Percentiles rank a stretch among this genome's conserved stretches.
Conservation (phyloP, 371 early-diverging fungal genomes). For the Rhizomucor pusillus region DNA sequence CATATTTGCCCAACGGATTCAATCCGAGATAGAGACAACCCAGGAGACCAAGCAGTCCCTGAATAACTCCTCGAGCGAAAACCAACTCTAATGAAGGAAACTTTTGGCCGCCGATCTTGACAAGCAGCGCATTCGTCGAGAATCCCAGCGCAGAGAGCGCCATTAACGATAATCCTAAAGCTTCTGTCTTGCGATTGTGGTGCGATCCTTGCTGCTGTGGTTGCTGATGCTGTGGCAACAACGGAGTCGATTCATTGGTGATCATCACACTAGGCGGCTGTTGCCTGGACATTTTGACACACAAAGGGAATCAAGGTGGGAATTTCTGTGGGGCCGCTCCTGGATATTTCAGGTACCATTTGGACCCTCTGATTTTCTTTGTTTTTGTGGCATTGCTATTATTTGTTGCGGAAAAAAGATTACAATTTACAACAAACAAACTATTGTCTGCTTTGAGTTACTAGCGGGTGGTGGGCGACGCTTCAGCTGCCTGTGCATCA, state of each 20-base stretch:
- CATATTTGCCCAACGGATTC: conserved; percentile 56
- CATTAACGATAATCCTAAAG: conserved; percentile 45
- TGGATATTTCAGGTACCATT: no score
- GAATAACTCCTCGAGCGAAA: conserved; percentile 65
- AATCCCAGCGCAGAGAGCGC: conserved; percentile 68
- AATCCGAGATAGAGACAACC: conserved; percentile 48
- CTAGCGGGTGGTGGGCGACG: no score
- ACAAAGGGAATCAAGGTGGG: neutral
- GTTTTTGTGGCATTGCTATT: no score
- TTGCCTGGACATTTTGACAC: neutral
- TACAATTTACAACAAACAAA: no score
- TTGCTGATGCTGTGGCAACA: conserved; percentile 1
- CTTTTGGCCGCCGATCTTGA: conserved; percentile 52
- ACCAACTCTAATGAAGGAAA: conserved; percentile 71
- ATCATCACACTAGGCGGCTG: neutral
- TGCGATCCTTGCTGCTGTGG: neutral
- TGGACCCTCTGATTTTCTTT: no score
- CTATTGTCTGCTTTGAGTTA: no score
- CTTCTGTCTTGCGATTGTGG: conserved; percentile 11
- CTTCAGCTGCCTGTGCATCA: no score
- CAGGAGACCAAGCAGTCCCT: conserved; percentile 53
- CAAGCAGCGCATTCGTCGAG: conserved; percentile 64
- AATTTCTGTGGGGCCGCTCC: neutral
- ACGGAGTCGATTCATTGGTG: conserved; percentile 5
- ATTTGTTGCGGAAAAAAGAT: no score